A percentile compares a stretch with the other conserved stretches of the same genome.
Evolutionary conservation across 2,329 filamentous ascomycete species (phyloP).

Genomic region (Sporothrix sp.): DNA sequence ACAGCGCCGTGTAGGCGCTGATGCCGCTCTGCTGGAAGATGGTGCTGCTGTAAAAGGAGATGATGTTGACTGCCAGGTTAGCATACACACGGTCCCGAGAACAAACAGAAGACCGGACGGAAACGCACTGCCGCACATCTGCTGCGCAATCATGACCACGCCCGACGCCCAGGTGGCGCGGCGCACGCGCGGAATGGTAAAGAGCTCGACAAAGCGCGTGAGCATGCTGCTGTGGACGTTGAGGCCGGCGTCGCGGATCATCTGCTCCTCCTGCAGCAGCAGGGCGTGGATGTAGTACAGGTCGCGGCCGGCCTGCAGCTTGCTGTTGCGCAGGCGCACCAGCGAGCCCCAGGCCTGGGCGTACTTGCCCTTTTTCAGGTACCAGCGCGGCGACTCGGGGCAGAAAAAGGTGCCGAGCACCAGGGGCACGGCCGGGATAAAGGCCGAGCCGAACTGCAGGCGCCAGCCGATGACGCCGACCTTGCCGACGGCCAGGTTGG

Average conservation of each 20-base stretch:
- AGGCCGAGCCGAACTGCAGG: slow-evolving; percentile 53
- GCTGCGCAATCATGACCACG: slow-evolving; percentile 70
- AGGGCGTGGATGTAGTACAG: slow-evolving; percentile 57
- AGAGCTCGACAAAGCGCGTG: slow-evolving; percentile 53
- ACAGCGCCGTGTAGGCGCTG: slow-evolving; percentile 42
- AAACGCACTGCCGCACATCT: slow-evolving; percentile 45
- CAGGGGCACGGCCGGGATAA: slow-evolving; percentile 50
- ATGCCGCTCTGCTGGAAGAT: slow-evolving; percentile 51
- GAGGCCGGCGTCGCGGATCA: slow-evolving; percentile 24
- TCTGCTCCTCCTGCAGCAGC: slow-evolving; percentile 47
- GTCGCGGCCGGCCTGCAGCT: slow-evolving; percentile 50
- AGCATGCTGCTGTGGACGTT: slow-evolving; percentile 43
- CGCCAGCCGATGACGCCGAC: slow-evolving; percentile 52
- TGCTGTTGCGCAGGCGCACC: slow-evolving; percentile 40
- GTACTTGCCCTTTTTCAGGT: slow-evolving; percentile 57
- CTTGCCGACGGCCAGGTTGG: slow-evolving; percentile 54
- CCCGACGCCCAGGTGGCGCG: slow-evolving; percentile 68
- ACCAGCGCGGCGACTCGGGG: slow-evolving; percentile 56
- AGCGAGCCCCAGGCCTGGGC: slow-evolving; percentile 49
- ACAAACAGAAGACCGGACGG: background rate
- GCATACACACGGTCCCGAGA: background rate
- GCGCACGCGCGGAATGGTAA: slow-evolving; percentile 59
- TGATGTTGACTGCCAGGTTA: slow-evolving; percentile 51
- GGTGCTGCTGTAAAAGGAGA: slow-evolving; percentile 65
- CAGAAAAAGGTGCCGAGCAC: slow-evolving; percentile 53